Evolutionary conservation across 1,284 basidiomycete species (phyloP).

Genomic region (Cutaneotrichosporon dermatis): DNA sequence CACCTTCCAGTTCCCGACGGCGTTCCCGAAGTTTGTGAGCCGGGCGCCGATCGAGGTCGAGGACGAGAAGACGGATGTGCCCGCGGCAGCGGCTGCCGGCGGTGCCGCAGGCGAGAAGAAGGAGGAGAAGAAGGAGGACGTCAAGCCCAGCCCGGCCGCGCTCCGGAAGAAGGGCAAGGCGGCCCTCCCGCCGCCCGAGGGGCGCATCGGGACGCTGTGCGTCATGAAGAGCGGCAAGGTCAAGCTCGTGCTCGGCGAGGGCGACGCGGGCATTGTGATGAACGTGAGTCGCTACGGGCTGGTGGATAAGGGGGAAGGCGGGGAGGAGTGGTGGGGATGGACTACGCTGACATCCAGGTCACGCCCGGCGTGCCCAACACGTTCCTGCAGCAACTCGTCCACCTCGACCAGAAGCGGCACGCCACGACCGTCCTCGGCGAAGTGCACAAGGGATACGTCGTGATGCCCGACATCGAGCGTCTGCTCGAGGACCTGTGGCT

Average conservation of each 20-base stretch:
- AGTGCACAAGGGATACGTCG: conserved; percentile 76
- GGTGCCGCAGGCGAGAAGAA: too few species aligned
- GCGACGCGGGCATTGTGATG: conserved; percentile 73
- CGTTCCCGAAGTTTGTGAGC: conserved; percentile 69
- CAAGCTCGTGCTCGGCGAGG: conserved; percentile 75
- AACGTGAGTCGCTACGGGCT: conserved; percentile 57
- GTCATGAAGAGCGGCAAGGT: conserved; percentile 79
- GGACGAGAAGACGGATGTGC: not conserved
- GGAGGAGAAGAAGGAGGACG: conserved; percentile 18
- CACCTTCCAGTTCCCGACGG: conserved; percentile 88
- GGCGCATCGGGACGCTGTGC: conserved; percentile 73
- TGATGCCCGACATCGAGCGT: conserved; percentile 76
- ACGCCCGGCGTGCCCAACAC: conserved; percentile 77
- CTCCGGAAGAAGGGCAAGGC: conserved; percentile 34
- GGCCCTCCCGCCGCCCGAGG: conserved; percentile 57
- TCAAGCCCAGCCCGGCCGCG: conserved; percentile 32
- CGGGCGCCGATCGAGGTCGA: conserved; percentile 20
- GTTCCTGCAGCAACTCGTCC: conserved; percentile 82
- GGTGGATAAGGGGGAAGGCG: not conserved
- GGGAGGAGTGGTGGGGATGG: not conserved
- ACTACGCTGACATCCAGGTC: conserved; percentile 56
- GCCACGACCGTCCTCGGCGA: conserved; percentile 70
- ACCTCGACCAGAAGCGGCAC: conserved; percentile 62
- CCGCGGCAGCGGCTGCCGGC: conserved; percentile 3
- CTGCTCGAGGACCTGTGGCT: conserved; percentile 66